phyloP scores from a whole-genome alignment of 805 yeast species.

The Candida sphagnicola region DNA sequence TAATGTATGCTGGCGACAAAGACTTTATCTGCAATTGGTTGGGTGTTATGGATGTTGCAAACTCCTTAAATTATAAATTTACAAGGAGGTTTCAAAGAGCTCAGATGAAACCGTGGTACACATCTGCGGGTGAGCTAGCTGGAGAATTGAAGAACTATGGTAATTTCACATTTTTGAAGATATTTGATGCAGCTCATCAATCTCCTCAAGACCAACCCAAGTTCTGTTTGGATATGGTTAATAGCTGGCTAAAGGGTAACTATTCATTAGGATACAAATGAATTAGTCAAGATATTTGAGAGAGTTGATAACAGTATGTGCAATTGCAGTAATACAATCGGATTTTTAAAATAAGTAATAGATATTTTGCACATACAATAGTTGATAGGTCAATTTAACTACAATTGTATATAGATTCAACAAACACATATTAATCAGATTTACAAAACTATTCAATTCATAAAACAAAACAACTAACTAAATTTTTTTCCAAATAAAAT shows the following conservation, averaged over 20 bases:
- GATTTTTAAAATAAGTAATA: not conserved
- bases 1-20: constrained; percentile 39
- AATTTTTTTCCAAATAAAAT: constrained; percentile 95
- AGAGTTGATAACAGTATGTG: too few species aligned
- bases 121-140: constrained; percentile 8
- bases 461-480: constrained; percentile 41
- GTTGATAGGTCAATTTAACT: too few species aligned
- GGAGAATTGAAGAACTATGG: constrained; percentile 31
- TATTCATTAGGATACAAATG: not conserved
- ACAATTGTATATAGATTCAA: too few species aligned
- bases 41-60: not conserved
- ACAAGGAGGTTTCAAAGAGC: constrained; percentile 23
- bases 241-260: constrained; percentile 33
- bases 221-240: constrained; percentile 29
- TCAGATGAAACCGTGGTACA: not conserved
- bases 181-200: constrained; percentile 37
- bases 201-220: constrained; percentile 36
- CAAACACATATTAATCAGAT: not conserved
- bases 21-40: not conserved
- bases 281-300: constrained; percentile 8
- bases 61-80: constrained; percentile 5
- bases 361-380: not conserved
- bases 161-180: constrained; percentile 30
- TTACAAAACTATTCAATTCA: too few species aligned
- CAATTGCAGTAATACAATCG: too few species aligned